Conservation (phyloP, 495 filamentous ascomycete species). For the Penicillium parvum region DNA sequence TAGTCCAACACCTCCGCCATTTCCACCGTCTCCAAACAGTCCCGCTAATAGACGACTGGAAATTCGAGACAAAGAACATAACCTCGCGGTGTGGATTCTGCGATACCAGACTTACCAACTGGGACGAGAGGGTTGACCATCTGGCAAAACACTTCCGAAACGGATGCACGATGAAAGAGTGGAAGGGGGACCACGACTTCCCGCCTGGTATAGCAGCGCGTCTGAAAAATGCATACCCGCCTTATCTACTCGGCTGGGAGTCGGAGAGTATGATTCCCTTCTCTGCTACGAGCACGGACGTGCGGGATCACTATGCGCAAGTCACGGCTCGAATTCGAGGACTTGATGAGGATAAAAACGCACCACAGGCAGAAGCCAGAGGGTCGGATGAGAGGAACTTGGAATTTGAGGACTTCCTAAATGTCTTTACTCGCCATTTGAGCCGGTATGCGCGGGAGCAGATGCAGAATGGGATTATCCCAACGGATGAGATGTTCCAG, state of each 20-base stretch:
- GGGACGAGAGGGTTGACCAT: constrained; percentile 58
- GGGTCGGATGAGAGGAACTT: neutral
- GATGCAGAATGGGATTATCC: constrained; percentile 15
- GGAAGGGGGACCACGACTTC: constrained; percentile 68
- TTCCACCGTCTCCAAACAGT: constrained; percentile 62
- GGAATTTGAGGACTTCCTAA: constrained; percentile 10
- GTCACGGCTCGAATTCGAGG: neutral
- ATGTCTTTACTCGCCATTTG: constrained; percentile 18
- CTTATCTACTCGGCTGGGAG: constrained; percentile 37
- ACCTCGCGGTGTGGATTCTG: constrained; percentile 67
- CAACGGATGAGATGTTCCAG: constrained; percentile 29
- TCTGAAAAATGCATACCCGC: constrained; percentile 59
- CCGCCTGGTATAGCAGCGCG: constrained; percentile 55
- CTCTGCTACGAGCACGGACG: constrained; percentile 17
- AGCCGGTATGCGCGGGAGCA: constrained; percentile 17
- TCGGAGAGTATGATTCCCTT: constrained; percentile 27
- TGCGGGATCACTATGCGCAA: constrained; percentile 18
- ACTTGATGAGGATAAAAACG: neutral
- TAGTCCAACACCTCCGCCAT: constrained; percentile 69
- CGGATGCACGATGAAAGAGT: constrained; percentile 60
- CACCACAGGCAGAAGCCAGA: neutral
- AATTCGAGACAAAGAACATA: constrained; percentile 51
- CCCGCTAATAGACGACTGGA: constrained; percentile 64
- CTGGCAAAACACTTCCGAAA: constrained; percentile 61
- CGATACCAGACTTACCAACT: constrained; percentile 51